Conservation (phyloP, 257 asterid genomes). For the Salvia miltiorrhiza region DNA sequence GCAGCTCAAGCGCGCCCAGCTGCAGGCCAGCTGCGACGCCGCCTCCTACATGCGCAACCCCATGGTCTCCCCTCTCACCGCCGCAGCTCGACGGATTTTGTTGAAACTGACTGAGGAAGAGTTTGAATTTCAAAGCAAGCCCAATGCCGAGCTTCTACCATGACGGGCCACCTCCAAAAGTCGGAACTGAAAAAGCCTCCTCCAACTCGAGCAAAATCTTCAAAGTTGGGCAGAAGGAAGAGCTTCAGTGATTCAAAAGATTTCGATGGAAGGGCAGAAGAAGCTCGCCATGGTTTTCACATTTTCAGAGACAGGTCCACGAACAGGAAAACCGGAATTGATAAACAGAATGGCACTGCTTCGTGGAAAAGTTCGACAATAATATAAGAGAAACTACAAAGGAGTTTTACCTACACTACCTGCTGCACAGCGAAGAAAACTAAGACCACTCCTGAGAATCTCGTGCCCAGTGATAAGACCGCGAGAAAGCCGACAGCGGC, state of each 20-base stretch:
- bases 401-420: no score
- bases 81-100: no score
- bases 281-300: slow-evolving; percentile 39
- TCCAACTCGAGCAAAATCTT: slow-evolving; percentile 90
- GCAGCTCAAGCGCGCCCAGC: no score
- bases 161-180: slow-evolving; percentile 79
- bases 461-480: no score
- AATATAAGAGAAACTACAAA: no score
- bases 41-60: no score
- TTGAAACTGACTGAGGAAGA: slow-evolving; percentile 67
- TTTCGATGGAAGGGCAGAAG: slow-evolving; percentile 32
- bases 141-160: slow-evolving; percentile 96
- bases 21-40: no score
- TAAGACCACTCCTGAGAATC: no score
- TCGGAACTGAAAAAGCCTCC: slow-evolving; percentile 80
- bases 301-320: slow-evolving; percentile 35
- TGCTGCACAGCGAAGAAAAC: no score
- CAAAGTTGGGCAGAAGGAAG: slow-evolving; percentile 81
- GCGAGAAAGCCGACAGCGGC: no score
- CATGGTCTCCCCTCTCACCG: no score
- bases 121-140: slow-evolving; percentile 72
- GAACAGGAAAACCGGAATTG: slow-evolving; percentile 26
- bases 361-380: no score
- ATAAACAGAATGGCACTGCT: slow-evolving; percentile 29
- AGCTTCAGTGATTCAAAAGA: slow-evolving; percentile 50